These are phyloP conservation scores for Pestalotiopsis sp. DNA, from an alignment of 2,329 filamentous ascomycete genomes.

Conservation along the genomic window DNA sequence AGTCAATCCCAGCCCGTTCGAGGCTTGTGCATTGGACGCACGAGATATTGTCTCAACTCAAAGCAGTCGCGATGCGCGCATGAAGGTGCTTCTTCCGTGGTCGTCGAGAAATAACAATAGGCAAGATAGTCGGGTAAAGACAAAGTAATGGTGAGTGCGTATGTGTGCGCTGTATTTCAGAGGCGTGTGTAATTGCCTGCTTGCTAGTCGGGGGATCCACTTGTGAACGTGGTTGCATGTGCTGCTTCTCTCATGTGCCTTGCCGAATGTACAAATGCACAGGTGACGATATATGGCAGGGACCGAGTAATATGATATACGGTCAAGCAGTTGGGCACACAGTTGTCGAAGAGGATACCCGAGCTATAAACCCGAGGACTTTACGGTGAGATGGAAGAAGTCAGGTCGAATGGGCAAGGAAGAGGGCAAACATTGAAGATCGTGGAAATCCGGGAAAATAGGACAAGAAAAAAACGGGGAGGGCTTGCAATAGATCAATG, in stretches of 20 bases:
- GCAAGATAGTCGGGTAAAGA: background rate
- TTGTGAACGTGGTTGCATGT: background rate
- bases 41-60: slow-evolving; percentile 8
- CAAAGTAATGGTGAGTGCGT: background rate
- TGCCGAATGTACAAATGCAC: background rate
- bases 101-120: background rate
- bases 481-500: background rate
- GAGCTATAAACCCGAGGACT: background rate
- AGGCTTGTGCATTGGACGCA: background rate
- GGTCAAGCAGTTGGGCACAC: background rate
- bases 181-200: background rate
- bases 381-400: background rate
- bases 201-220: background rate
- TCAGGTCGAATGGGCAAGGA: background rate
- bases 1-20: slow-evolving; percentile 1
- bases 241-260: background rate
- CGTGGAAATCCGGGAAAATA: background rate
- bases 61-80: background rate
- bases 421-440: background rate
- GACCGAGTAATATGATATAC: background rate
- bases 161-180: slow-evolving; percentile 7
- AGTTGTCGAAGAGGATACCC: background rate
- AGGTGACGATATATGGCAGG: background rate
- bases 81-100: background rate
- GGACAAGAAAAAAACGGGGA: background rate